Evolutionary conservation across 768 basidiomycete species (phyloP), one percentile per base, ranked within the genome.

Genomic region (Amanita molliuscula): DNA sequence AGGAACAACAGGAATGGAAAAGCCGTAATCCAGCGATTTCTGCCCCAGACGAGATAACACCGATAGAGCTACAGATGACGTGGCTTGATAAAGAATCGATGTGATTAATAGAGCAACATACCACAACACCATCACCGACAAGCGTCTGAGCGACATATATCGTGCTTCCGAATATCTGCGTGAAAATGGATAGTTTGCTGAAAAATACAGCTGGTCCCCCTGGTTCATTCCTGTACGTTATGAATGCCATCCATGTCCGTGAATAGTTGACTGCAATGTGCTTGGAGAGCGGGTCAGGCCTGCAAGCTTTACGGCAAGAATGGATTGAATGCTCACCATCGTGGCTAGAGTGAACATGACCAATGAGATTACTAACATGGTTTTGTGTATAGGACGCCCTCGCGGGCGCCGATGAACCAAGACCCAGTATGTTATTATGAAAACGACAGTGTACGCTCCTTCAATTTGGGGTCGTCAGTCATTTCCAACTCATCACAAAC

Each of bases 81-180:
- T 16, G 41, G 13, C 7, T 28, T 18, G 20, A 38, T 23, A 13
- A 9, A 25, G 15, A 37, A 35, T 25, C 2, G 1, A 36, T 31
- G 21, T 1, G 16, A 46, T 34, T 20, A 13, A 33, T 20, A 34
- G 8, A 36, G 8, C 15, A 48, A 48, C 63, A 10, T 51, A 68
- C 67, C 52, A 66, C 62, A 21, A 69, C 63, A 16, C 59, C 58
- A 50, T 71, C 70, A 15, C 68, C 70, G 1, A 69, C 56, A 23
- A 71, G 54, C 4, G 68, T 70, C 53, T 70, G 70, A 1, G 58
- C 54, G 20, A 65, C 55, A 52, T 68, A 70, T 29, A 69, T 56
- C 9, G 67, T 59, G 46, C 65, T 69, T 31, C 64, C 67, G 50
- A 70, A 65, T 11, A 67, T 54, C 38, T 70, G 65, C 6, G 67